These are phyloP conservation scores for Pseudopithomyces chartarum DNA, from an alignment of 2,329 filamentous ascomycete species.

Conservation along the genomic window DNA sequence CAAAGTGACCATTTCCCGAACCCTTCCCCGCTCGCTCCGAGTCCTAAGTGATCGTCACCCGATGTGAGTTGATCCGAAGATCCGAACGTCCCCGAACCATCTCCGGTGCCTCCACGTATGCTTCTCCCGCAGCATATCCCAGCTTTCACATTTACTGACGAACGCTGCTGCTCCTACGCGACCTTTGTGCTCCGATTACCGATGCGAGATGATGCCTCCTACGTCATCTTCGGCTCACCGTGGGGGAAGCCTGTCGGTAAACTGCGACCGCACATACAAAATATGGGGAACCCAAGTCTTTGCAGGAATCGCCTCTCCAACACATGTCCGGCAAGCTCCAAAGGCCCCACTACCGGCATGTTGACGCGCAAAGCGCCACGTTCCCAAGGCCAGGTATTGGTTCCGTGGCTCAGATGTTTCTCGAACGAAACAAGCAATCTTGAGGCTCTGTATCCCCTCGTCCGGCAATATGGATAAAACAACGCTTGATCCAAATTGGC, in stretches of 20 bases:
- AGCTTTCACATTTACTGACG: background rate
- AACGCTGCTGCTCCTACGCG: background rate
- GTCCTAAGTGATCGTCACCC: too few species aligned
- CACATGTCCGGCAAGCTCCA: background rate
- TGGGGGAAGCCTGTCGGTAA: slow-evolving; percentile 9
- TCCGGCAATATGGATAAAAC: slow-evolving; percentile 14
- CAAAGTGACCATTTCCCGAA: too few species aligned
- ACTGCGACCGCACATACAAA: slow-evolving; percentile 7
- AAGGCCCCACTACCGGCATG: slow-evolving; percentile 8
- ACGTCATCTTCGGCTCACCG: slow-evolving; percentile 11
- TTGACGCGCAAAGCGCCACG: background rate
- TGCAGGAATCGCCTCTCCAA: slow-evolving; percentile 2
- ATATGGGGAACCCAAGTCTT: slow-evolving; percentile 4
- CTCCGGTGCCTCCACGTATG: too few species aligned
- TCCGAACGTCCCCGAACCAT: too few species aligned
- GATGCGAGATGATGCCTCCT: background rate
- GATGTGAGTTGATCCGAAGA: too few species aligned
- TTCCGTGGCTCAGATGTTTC: slow-evolving; percentile 1
- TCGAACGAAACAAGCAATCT: background rate
- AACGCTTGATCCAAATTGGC: slow-evolving; percentile 6
- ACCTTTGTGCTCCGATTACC: background rate
- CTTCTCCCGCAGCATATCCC: too few species aligned
- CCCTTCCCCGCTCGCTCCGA: too few species aligned
- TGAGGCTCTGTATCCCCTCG: slow-evolving; percentile 11
- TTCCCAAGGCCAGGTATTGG: background rate